A percentile compares a stretch with the other conserved stretches of the same genome.
Conservation (phyloP, 1,139 yeast genomes). For the Blastobotrys ciferrii region DNA sequence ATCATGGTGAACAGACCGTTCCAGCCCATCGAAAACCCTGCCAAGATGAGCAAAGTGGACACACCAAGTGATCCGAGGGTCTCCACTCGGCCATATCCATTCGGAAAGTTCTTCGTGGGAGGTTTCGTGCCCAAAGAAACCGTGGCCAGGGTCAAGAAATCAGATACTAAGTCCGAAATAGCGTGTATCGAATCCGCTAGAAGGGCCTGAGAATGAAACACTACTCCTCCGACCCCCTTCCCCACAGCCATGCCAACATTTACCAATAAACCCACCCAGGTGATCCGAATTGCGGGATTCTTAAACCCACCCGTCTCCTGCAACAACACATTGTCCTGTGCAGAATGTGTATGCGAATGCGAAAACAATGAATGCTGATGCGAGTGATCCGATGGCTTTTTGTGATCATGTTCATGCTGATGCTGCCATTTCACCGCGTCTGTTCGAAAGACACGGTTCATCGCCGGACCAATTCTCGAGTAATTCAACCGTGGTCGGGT, state of each 20-base stretch:
- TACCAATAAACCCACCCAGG: constrained; percentile 84
- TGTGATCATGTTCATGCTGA: constrained; percentile 11
- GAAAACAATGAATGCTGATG: constrained; percentile 28
- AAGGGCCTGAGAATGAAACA: constrained; percentile 91
- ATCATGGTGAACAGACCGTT: constrained; percentile 68
- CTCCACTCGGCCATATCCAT: constrained; percentile 91
- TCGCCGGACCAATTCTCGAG: not conserved
- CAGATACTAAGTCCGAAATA: constrained; percentile 83
- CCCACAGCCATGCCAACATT: constrained; percentile 84
- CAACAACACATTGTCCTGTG: constrained; percentile 31
- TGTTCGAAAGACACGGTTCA: not conserved
- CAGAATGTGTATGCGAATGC: constrained; percentile 33
- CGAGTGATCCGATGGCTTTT: constrained; percentile 16
- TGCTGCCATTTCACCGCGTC: constrained; percentile 9
- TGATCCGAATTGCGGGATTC: constrained; percentile 89
- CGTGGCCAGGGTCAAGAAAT: constrained; percentile 82
- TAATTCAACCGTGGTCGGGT: not conserved
- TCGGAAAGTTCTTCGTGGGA: constrained; percentile 68
- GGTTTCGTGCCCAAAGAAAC: constrained; percentile 71
- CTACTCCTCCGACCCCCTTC: constrained; percentile 84
- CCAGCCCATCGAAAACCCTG: constrained; percentile 93
- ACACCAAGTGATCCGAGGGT: constrained; percentile 89
- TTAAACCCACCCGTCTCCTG: constrained; percentile 37
- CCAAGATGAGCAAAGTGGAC: constrained; percentile 74
- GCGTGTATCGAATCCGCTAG: constrained; percentile 95